phyloP scores from a whole-genome alignment of 768 basidiomycete species.

The Trametes maxima region DNA sequence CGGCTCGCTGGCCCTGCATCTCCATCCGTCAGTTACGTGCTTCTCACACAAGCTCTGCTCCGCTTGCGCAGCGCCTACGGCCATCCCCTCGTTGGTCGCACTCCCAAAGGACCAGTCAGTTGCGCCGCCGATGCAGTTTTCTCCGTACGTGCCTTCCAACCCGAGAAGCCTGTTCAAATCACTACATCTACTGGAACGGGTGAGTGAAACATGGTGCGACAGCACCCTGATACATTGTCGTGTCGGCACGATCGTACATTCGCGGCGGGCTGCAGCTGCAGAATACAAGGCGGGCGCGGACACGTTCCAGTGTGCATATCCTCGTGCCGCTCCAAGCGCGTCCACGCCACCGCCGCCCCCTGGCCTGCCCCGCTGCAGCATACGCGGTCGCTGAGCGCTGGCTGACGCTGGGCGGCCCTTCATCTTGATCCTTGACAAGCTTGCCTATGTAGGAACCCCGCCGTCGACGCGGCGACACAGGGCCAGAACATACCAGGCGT shows the following conservation, averaged over 20 bases:
- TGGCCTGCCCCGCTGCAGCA: conserved; percentile 5
- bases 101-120: background rate
- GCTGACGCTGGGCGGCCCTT: too few species aligned
- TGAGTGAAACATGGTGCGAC: background rate
- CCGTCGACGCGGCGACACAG: too few species aligned
- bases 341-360: conserved; percentile 29
- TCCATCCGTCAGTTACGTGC: background rate
- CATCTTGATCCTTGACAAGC: too few species aligned
- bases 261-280: background rate
- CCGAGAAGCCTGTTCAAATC: background rate
- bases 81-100: background rate
- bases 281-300: conserved; percentile 5
- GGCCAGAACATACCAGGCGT: too few species aligned
- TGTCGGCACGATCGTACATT: background rate
- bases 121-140: too few species aligned
- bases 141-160: background rate
- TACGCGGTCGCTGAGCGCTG: background rate
- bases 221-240: background rate
- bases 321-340: conserved; percentile 7
- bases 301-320: conserved; percentile 7
- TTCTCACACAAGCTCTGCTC: background rate
- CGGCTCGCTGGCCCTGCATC: conserved; percentile 7
- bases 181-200: background rate
- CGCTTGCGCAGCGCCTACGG: background rate
- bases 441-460: too few species aligned